Base-by-base conservation (phyloP, 164 flowering plant species). In the Aristolochia californica region DNA sequence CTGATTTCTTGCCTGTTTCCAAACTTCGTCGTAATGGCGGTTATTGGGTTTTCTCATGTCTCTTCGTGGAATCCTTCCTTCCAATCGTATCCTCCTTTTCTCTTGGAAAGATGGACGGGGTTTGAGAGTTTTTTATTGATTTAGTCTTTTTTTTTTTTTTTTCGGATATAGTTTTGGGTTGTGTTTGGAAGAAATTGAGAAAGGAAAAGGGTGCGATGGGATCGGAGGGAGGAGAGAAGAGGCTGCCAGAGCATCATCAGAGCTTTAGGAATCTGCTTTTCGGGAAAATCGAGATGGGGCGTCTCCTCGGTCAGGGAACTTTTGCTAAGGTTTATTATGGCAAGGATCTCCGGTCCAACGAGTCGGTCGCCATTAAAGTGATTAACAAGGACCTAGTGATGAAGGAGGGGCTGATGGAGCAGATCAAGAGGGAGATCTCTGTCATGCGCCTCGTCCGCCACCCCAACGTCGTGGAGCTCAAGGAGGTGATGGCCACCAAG, bases 401-500 rank as follows among this genome's bases (percentile, higher is more conserved):
- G 68, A 78, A 67, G 57, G 80, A 73, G 44, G 80, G 80, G 0
- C 58, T 88, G 77, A 75, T 78, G 77, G 89, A 84, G 55, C 97
- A 88, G 55, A 81, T 86, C 70, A 64, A 65, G 70, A 64, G 86
- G 3, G 96, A 88, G 59, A 82, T 88, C 58, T 75, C 85, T 0
- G 82, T 86, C 13, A 86, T 86, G 97, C 66, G 77, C 2, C 68
- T 84, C 15, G 89, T 86, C 10, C 82, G 83, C 2, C 94, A 89
- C 61, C 95, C 91, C 0, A 86, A 89, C 73, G 60, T 88, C 5
- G 87, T 81, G 1, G 79, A 86, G 55, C 74, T 88, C 62, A 81
- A 83, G 57, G 97, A 88, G 63, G 97, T 88, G 13, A 65, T 88
- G 83, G 97, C 96, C 1, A 85, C 91, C 1, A 82, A 77, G 50